Base-by-base conservation (phyloP, 257 asterid species). In the Solanum chilense region DNA sequence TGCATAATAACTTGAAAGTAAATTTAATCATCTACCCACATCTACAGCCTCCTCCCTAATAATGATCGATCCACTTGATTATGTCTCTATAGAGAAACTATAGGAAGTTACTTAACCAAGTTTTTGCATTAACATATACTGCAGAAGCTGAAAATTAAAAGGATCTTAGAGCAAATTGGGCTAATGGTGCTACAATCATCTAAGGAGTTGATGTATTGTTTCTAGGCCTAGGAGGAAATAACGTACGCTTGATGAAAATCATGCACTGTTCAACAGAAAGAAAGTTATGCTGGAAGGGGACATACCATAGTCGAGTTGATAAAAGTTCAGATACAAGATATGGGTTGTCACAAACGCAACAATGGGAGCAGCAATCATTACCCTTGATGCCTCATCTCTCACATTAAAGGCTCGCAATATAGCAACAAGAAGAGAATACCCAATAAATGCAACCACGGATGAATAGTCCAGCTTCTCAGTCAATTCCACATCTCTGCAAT, bases 401-500 rank as follows among this genome's bases (percentile, higher is more conserved):
- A 92, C 88, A 76, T 37, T 88, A 89, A 92, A 93, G 87, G 87
- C 88, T 88, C 96, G 88, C 52, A 93, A 86, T 83, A 91, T 88
- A 47, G 94, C 92, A 80, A 92, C 88, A 81, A 92, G 86, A 56
- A 92, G 92, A 10, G 94, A 90, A 86, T 88, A 93, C 88, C 96
- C 96, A 47, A 90, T 90, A 42, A 92, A 91, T 21, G 95, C 93
- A 66, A 88, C 93, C 7, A 88, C 90, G 45, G 94, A 92, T 23
- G 94, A 93, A 90, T 91, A 90, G 73, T 92, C 94, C 86, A 93
- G 91, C 93, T 93, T 96, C 94, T 94, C 98, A 13, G 98, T 93
- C 89, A 96, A 90, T 80, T 96, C 98, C 23, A 94, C 94, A 86
- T 93, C 94, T 84, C 96, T 93, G 96, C 91, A 90, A 44, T 71